Evolutionary conservation across 2,329 filamentous ascomycete species (phyloP).

Genomic region (Claviceps digitariae): DNA sequence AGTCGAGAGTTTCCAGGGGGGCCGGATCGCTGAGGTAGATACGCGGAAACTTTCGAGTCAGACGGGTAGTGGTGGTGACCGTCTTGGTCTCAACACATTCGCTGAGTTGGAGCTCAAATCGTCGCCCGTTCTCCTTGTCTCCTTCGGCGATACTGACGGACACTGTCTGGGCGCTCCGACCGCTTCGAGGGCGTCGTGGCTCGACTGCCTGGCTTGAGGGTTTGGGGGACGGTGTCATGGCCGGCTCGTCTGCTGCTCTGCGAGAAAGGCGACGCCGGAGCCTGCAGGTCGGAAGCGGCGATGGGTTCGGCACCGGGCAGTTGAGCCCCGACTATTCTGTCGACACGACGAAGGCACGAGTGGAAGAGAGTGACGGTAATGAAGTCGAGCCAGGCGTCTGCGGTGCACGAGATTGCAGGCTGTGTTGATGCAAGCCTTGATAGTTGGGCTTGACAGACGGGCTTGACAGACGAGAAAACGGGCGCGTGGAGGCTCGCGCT

Average conservation of each 20-base stretch:
- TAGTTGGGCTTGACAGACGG: neutral
- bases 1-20: constrained; percentile 59
- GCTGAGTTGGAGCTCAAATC: constrained; percentile 43
- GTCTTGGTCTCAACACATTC: constrained; percentile 57
- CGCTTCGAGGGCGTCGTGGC: constrained; percentile 19
- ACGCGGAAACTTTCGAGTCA: constrained; percentile 73
- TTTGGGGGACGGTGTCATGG: constrained; percentile 26
- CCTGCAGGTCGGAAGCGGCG: constrained; percentile 6
- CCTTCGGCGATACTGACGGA: constrained; percentile 34
- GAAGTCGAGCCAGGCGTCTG: neutral
- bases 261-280: constrained; percentile 4
- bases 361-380: neutral
- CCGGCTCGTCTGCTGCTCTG: constrained; percentile 4
- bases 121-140: constrained; percentile 20
- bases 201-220: constrained; percentile 23
- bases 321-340: neutral
- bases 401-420: neutral
- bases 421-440: neutral
- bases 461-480: neutral
- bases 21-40: constrained; percentile 63
- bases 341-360: neutral
- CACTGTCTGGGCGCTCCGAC: constrained; percentile 25
- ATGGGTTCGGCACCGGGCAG: constrained; percentile 1
- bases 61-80: constrained; percentile 85
- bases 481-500: constrained; percentile 9